phyloP scores from a whole-genome alignment of 371 early-diverging fungal genomes.

The Quaeritorhiza haematococci region DNA sequence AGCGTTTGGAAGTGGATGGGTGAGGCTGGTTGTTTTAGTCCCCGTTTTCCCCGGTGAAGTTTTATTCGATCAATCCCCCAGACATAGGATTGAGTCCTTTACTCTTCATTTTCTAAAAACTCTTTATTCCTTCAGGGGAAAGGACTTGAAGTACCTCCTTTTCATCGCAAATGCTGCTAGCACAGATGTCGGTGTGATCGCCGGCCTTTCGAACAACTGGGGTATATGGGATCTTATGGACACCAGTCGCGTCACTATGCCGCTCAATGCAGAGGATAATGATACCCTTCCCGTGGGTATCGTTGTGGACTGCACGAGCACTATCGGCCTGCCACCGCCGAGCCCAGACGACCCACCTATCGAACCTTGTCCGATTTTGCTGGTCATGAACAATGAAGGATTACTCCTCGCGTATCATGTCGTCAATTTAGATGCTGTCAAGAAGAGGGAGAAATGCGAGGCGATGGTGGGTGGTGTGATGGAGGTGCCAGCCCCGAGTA shows the following conservation, averaged over 20 bases:
- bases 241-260: conserved; percentile 13
- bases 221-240: conserved; percentile 20
- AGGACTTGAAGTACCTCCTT: conserved; percentile 10
- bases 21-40: too few species aligned
- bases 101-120: too few species aligned
- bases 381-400: conserved; percentile 24
- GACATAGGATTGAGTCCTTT: too few species aligned
- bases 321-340: conserved; percentile 7
- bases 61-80: too few species aligned
- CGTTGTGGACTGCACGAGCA: conserved; percentile 24
- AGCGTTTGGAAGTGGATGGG: too few species aligned
- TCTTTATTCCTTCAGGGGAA: conserved; percentile 4
- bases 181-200: conserved; percentile 24
- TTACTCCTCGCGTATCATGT: conserved; percentile 24
- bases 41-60: too few species aligned
- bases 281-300: conserved; percentile 32
- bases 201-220: conserved; percentile 21
- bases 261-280: conserved; percentile 22
- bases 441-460: too few species aligned
- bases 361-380: conserved; percentile 28
- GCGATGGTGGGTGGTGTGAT: too few species aligned
- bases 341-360: conserved; percentile 10
- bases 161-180: conserved; percentile 11
- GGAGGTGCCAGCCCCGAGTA: too few species aligned
- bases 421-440: conserved; percentile 11